A percentile compares a stretch with the other conserved stretches of the same genome.
Conservation (phyloP, 257 asterid genomes). For the Oldenlandia corymbosa region DNA sequence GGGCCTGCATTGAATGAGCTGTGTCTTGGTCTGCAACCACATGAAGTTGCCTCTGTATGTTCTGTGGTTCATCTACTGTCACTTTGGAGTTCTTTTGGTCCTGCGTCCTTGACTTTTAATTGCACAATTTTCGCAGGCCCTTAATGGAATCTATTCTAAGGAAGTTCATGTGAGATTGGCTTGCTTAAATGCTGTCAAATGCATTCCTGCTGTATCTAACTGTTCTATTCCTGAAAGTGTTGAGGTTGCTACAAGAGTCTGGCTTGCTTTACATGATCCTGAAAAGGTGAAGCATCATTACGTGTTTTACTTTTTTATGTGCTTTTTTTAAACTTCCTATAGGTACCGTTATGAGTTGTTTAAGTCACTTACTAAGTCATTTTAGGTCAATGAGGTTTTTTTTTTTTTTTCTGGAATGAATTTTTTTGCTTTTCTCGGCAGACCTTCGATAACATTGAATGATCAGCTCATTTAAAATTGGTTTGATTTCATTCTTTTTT, state of each 20-base stretch:
- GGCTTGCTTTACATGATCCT: constrained; percentile 95
- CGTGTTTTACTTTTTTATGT: constrained; percentile 1
- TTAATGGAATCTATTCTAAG: constrained; percentile 85
- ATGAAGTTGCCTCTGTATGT: constrained; percentile 93
- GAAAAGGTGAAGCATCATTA: constrained; percentile 55
- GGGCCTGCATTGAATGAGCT: constrained; percentile 86
- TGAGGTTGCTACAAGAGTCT: constrained; percentile 85
- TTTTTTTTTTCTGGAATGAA: neutral
- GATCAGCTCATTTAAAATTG: no score
- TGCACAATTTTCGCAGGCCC: constrained; percentile 54
- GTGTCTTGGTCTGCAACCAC: constrained; percentile 89
- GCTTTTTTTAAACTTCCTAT: constrained; percentile 1
- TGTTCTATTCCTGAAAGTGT: constrained; percentile 71
- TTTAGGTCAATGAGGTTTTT: neutral
- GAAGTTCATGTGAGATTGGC: constrained; percentile 89
- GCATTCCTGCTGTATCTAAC: constrained; percentile 92
- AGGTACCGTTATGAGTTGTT: neutral
- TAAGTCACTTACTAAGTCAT: constrained; percentile 1
- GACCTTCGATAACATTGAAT: neutral
- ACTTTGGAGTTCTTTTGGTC: constrained; percentile 15
- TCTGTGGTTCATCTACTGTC: constrained; percentile 17
- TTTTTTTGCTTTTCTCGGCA: neutral
- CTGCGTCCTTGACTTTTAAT: constrained; percentile 7
- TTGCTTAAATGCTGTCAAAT: constrained; percentile 89
- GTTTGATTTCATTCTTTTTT: neutral